A percentile compares a stretch with the other conserved stretches of the same genome.
Conservation (phyloP, 208 protist species). For the Trypanosoma caninum region DNA sequence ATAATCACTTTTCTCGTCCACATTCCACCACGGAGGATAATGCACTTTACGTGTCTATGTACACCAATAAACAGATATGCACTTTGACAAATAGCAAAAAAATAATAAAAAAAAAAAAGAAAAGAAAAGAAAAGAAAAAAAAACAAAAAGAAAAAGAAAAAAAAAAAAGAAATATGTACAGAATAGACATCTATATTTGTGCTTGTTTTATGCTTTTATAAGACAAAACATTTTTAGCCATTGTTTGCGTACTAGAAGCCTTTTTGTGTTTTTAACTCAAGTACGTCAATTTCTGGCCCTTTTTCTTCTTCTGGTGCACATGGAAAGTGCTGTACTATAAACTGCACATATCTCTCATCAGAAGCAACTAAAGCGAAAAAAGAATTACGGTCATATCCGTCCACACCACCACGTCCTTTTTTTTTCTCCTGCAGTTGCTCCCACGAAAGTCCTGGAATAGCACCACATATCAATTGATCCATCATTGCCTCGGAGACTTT, state of each 20-base stretch:
- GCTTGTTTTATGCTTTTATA: neutral
- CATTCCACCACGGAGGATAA: no score
- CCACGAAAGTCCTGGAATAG: slow-evolving; percentile 75
- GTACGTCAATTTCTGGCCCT: slow-evolving; percentile 65
- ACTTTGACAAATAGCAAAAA: no score
- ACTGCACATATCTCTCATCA: slow-evolving; percentile 66
- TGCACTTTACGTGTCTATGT: no score
- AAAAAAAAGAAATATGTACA: neutral
- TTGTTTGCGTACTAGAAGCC: slow-evolving; percentile 57
- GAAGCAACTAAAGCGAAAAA: slow-evolving; percentile 82
- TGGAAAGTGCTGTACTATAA: slow-evolving; percentile 77
- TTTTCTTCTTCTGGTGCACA: slow-evolving; percentile 62
- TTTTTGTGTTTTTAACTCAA: slow-evolving; percentile 78
- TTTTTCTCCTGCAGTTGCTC: slow-evolving; percentile 82
- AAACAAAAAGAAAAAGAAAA: slow-evolving; percentile 2
- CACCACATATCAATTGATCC: slow-evolving; percentile 87
- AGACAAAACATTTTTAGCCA: neutral
- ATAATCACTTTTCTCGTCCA: no score
- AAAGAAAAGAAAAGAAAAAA: slow-evolving; percentile 21
- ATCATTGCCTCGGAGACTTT: slow-evolving; percentile 84
- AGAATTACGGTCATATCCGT: slow-evolving; percentile 67
- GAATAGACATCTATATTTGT: neutral
- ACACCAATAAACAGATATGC: no score
- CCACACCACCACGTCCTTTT: slow-evolving; percentile 41
- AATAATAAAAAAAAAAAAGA: slow-evolving; percentile 19